These are phyloP conservation scores for Coemansia sp. DNA, from an alignment of 192 early-diverging fungal species.

Conservation along the genomic window DNA sequence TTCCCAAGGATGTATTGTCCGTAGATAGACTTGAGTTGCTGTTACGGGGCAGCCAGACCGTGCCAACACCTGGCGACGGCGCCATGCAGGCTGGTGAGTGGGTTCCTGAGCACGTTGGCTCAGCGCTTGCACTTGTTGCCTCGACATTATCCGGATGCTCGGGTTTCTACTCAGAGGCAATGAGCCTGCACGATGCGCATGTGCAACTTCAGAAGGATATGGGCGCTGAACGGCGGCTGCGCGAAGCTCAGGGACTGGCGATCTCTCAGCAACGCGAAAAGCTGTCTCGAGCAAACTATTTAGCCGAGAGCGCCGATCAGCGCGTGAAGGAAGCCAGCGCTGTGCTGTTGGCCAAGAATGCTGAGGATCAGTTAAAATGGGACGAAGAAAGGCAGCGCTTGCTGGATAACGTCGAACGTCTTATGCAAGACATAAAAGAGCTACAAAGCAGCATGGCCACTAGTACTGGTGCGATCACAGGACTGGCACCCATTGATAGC, in stretches of 20 bases:
- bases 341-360: slow-evolving; percentile 21
- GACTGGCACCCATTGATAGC: background rate
- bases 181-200: slow-evolving; percentile 24
- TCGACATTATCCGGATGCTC: slow-evolving; percentile 30
- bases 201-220: slow-evolving; percentile 31
- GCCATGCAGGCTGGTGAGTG: background rate
- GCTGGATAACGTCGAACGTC: slow-evolving; percentile 49
- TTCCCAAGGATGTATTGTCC: slow-evolving; percentile 6
- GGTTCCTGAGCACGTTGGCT: slow-evolving; percentile 16
- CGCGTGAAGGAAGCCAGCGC: slow-evolving; percentile 34
- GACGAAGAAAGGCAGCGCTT: slow-evolving; percentile 46
- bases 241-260: slow-evolving; percentile 50
- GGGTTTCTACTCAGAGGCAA: slow-evolving; percentile 22
- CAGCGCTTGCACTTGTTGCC: slow-evolving; percentile 30
- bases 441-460: slow-evolving; percentile 5
- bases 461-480: background rate
- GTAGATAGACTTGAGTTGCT: slow-evolving; percentile 19
- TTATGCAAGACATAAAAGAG: slow-evolving; percentile 30
- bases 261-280: slow-evolving; percentile 52
- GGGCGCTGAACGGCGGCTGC: slow-evolving; percentile 47
- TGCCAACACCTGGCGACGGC: background rate
- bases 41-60: background rate
- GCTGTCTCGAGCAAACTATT: slow-evolving; percentile 24
- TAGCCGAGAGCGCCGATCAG: slow-evolving; percentile 42
- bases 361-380: slow-evolving; percentile 28